A percentile compares a stretch with the other conserved stretches of the same genome.
Evolutionary conservation across 768 basidiomycete species (phyloP).

Genomic region (Suillus discolor): DNA sequence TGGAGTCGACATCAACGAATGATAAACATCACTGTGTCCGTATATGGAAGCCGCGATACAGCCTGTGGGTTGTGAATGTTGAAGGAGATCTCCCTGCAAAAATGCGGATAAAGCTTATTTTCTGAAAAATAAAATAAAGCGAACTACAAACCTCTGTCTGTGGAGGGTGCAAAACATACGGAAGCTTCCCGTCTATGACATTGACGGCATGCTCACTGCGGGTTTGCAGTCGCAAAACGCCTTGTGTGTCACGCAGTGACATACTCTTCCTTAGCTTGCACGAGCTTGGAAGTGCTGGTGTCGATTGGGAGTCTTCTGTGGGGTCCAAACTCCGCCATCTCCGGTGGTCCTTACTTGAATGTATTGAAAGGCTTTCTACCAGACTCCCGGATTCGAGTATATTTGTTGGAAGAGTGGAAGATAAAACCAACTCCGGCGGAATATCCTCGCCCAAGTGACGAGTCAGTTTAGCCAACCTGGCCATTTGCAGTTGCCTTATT

Average conservation of each 20-base stretch:
- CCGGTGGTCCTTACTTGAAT: conserved; percentile 11
- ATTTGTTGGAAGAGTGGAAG: conserved; percentile 7
- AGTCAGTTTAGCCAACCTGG: conserved; percentile 38
- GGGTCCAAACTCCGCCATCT: conserved; percentile 22
- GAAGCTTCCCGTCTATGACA: neutral
- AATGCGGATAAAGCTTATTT: conserved; percentile 13
- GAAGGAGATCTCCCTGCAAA: neutral
- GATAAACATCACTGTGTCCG: neutral
- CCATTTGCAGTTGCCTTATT: conserved; percentile 30
- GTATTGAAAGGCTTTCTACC: neutral
- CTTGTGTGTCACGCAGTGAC: conserved; percentile 26
- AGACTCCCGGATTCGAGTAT: neutral
- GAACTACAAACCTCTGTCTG: neutral
- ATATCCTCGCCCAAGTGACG: conserved; percentile 41
- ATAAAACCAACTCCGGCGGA: conserved; percentile 36
- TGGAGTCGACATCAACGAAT: neutral
- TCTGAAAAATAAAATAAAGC: neutral
- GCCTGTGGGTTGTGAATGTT: neutral
- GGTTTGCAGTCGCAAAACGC: neutral
- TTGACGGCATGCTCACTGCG: neutral
- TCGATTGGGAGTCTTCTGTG: conserved; percentile 6
- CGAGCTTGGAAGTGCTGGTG: neutral
- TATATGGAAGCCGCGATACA: no score
- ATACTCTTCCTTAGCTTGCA: conserved; percentile 28
- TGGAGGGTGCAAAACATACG: neutral